These are phyloP conservation scores for Xanthoconium separans DNA, from an alignment of 1,284 basidiomycete species.

Conservation along the genomic window DNA sequence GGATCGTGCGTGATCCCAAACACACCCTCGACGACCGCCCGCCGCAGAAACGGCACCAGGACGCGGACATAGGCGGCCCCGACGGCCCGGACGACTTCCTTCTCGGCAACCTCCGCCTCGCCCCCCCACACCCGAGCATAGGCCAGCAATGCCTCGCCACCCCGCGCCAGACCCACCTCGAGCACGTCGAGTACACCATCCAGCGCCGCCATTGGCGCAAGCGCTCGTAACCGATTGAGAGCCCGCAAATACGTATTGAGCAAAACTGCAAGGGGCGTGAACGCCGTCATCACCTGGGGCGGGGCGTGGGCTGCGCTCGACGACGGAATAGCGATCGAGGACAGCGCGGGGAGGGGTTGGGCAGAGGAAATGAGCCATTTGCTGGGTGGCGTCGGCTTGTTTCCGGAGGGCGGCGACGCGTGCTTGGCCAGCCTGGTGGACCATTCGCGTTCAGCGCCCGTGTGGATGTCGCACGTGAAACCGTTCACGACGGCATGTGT, in stretches of 20 bases:
- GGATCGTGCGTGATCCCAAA: slow-evolving; percentile 45
- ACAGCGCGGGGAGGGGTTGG: slow-evolving; percentile 32
- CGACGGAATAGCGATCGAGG: slow-evolving; percentile 30
- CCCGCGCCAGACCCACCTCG: slow-evolving; percentile 51
- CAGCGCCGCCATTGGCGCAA: slow-evolving; percentile 65
- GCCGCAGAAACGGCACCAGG: slow-evolving; percentile 66
- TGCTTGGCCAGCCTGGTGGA: slow-evolving; percentile 20
- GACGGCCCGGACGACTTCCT: slow-evolving; percentile 47
- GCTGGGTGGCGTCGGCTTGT: slow-evolving; percentile 37
- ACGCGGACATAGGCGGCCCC: slow-evolving; percentile 58
- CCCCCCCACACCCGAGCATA: slow-evolving; percentile 21
- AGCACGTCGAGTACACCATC: slow-evolving; percentile 46
- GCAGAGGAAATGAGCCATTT: slow-evolving; percentile 49
- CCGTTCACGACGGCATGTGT: slow-evolving; percentile 33
- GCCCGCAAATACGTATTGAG: slow-evolving; percentile 75
- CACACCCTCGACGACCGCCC: slow-evolving; percentile 72
- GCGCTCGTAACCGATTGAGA: slow-evolving; percentile 79
- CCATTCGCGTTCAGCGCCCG: slow-evolving; percentile 33
- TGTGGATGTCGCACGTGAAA: slow-evolving; percentile 27
- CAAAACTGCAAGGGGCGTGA: slow-evolving; percentile 74
- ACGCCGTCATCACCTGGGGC: slow-evolving; percentile 67
- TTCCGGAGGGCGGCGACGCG: background rate
- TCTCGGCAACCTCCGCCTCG: slow-evolving; percentile 23
- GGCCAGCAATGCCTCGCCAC: slow-evolving; percentile 40
- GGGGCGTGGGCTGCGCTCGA: slow-evolving; percentile 51